These are phyloP conservation scores for Cairneyella variabilis DNA, from an alignment of 495 filamentous ascomycete species.

Conservation along the genomic window DNA sequence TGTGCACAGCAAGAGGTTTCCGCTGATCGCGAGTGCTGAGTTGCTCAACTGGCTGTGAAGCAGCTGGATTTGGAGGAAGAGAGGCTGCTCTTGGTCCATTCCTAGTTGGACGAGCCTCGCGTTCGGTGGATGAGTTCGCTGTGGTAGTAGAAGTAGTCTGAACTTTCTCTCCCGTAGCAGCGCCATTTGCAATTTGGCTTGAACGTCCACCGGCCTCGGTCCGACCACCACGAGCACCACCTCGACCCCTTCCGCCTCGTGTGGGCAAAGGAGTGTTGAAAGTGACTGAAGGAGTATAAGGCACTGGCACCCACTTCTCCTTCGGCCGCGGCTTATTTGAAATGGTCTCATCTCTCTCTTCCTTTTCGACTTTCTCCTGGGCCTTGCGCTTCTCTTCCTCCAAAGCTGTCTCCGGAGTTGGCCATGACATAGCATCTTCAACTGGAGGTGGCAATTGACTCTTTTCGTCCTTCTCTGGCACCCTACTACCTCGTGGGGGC, in stretches of 20 bases:
- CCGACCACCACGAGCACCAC: constrained; percentile 46
- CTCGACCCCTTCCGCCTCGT: constrained; percentile 57
- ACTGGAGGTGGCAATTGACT: constrained; percentile 52
- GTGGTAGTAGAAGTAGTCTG: not conserved
- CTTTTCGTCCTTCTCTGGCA: constrained; percentile 47
- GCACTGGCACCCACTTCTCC: constrained; percentile 69
- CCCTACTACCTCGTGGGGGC: constrained; percentile 41
- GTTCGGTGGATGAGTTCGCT: constrained; percentile 3
- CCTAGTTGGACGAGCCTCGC: constrained; percentile 11
- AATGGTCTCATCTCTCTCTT: constrained; percentile 54
- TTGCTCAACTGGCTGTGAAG: constrained; percentile 45
- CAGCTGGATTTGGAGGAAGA: constrained; percentile 30
- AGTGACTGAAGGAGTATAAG: constrained; percentile 71
- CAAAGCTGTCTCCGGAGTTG: constrained; percentile 78
- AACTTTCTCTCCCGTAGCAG: constrained; percentile 39
- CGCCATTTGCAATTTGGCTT: constrained; percentile 40
- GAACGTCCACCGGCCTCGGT: constrained; percentile 51
- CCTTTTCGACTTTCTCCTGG: constrained; percentile 61
- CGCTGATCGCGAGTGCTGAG: constrained; percentile 38
- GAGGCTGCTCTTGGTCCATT: constrained; percentile 24
- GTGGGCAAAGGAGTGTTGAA: constrained; percentile 76
- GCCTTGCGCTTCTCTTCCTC: constrained; percentile 67
- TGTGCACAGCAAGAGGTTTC: constrained; percentile 31
- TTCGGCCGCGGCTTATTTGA: constrained; percentile 55
- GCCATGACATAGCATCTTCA: constrained; percentile 78